These are phyloP conservation scores for Malania oleifera DNA, from an alignment of 164 flowering plant genomes.

Conservation along the genomic window DNA sequence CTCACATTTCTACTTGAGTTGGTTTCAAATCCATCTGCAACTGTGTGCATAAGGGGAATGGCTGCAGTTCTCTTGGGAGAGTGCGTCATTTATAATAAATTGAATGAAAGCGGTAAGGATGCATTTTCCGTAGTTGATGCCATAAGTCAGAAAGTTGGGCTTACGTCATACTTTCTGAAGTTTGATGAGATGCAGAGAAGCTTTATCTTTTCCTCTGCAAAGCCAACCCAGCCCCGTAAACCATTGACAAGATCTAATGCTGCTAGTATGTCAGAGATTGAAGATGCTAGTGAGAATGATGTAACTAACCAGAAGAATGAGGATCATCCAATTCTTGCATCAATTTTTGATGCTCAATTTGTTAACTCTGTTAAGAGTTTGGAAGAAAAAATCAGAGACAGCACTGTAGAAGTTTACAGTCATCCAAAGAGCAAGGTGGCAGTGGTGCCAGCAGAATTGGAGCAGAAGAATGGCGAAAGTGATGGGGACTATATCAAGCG, in stretches of 20 bases:
- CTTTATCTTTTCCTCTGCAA: slow-evolving; percentile 41
- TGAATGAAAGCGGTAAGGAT: slow-evolving; percentile 44
- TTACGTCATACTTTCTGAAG: slow-evolving; percentile 67
- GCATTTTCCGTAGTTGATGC: slow-evolving; percentile 74
- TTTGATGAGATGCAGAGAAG: slow-evolving; percentile 86
- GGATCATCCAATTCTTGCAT: slow-evolving; percentile 60
- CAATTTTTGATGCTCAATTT: slow-evolving; percentile 62
- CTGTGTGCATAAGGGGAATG: slow-evolving; percentile 61
- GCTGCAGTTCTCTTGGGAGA: slow-evolving; percentile 87
- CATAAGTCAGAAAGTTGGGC: slow-evolving; percentile 84
- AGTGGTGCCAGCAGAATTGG: slow-evolving; percentile 82
- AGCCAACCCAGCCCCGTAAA: slow-evolving; percentile 40
- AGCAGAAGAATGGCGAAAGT: slow-evolving; percentile 68
- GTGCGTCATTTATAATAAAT: slow-evolving; percentile 69
- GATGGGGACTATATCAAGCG: slow-evolving; percentile 72
- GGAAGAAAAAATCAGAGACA: slow-evolving; percentile 72
- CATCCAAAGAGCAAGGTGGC: slow-evolving; percentile 74
- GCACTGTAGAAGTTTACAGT: slow-evolving; percentile 70
- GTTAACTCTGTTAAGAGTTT: slow-evolving; percentile 46
- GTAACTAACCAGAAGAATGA: slow-evolving; percentile 35
- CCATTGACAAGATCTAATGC: slow-evolving; percentile 68
- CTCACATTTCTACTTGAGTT: slow-evolving; percentile 85
- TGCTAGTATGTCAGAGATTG: slow-evolving; percentile 70
- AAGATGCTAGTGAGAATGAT: slow-evolving; percentile 46
- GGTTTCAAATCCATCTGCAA: slow-evolving; percentile 51